Conservation (phyloP, 2,329 filamentous ascomycete genomes). For the Chaetomiaceae sp. region DNA sequence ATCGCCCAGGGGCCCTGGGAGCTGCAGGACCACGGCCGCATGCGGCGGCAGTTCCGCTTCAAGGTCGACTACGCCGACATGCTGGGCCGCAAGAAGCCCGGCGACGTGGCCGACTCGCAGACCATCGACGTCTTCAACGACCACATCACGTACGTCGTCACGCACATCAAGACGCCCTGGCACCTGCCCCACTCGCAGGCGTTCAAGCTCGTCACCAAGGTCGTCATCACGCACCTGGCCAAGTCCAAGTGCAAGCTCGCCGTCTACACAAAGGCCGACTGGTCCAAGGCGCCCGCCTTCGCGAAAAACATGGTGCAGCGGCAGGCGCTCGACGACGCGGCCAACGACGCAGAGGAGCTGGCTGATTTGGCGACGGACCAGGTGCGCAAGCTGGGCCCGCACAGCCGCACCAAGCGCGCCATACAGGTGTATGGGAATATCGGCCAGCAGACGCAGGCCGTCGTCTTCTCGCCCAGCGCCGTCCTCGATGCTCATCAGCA, state of each 20-base stretch:
- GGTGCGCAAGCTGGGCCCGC: conserved; percentile 67
- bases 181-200: conserved; percentile 76
- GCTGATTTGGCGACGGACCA: conserved; percentile 74
- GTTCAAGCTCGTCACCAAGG: conserved; percentile 81
- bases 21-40: conserved; percentile 61
- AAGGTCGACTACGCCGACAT: conserved; percentile 64
- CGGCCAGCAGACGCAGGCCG: conserved; percentile 61
- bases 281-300: conserved; percentile 64
- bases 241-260: conserved; percentile 92
- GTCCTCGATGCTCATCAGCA: conserved; percentile 29
- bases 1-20: conserved; percentile 87
- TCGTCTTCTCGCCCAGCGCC: conserved; percentile 52
- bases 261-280: conserved; percentile 82
- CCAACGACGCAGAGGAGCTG: conserved; percentile 68
- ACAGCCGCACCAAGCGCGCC: conserved; percentile 70
- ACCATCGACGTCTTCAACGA: conserved; percentile 79
- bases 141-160: conserved; percentile 64
- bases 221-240: conserved; percentile 88
- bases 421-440: conserved; percentile 75
- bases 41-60: conserved; percentile 78
- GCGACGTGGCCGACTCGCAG: conserved; percentile 74
- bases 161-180: conserved; percentile 64
- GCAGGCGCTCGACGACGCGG: conserved; percentile 71
- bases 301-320: conserved; percentile 60
- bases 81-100: conserved; percentile 57